Percentiles rank a stretch among this genome's conserved stretches.
Evolutionary conservation across 176 grass and related monocot species (phyloP).

Genomic region (Cenchrus purpureus): DNA sequence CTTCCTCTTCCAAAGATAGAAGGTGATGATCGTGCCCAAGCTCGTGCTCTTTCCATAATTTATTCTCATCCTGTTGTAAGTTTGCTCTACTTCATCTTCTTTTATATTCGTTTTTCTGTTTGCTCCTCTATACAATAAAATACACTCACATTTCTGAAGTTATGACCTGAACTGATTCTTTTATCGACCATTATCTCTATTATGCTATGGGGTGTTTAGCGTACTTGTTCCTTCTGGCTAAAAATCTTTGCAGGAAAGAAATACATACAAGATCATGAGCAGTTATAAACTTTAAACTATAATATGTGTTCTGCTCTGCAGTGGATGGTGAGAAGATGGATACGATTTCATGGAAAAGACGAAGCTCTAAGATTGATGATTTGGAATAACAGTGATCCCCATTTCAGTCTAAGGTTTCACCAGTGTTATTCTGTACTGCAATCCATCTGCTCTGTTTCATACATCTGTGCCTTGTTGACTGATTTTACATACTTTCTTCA

Average conservation of each 20-base stretch:
- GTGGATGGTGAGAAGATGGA: conserved; percentile 99
- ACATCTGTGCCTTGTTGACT: conserved; percentile 30
- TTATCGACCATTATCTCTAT: conserved; percentile 20
- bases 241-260: conserved; percentile 22
- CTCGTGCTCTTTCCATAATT: conserved; percentile 84
- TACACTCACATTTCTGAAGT: not conserved
- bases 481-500: conserved; percentile 25
- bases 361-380: conserved; percentile 91
- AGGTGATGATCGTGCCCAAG: conserved; percentile 88
- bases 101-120: conserved; percentile 20
- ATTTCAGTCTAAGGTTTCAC: conserved; percentile 79
- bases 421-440: conserved; percentile 26
- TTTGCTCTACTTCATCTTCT: conserved; percentile 1
- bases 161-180: not conserved
- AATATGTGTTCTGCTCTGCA: conserved; percentile 40
- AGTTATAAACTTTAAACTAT: conserved; percentile 33
- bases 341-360: conserved; percentile 69
- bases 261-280: conserved; percentile 31
- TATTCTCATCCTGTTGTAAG: conserved; percentile 99
- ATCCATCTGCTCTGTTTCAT: conserved; percentile 34
- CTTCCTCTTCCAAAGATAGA: conserved; percentile 85
- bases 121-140: not conserved
- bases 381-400: conserved; percentile 94
- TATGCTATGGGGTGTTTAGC: conserved; percentile 11
- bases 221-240: conserved; percentile 21